These are phyloP conservation scores for Phytophthora ohioensis DNA, from an alignment of 352 stramenopile genomes.

Conservation along the genomic window DNA sequence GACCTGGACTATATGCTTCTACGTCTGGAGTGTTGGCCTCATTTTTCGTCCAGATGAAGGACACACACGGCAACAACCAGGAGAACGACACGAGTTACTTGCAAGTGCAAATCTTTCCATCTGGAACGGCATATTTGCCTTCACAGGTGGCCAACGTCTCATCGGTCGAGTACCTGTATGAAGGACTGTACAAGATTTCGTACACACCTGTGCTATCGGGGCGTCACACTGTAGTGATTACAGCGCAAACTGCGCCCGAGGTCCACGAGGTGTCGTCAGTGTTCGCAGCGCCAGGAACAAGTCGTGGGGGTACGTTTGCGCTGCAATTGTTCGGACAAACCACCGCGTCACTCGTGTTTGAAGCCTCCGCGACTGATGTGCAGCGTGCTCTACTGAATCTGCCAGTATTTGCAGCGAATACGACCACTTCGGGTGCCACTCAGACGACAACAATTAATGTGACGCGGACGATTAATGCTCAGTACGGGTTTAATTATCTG, in stretches of 20 bases:
- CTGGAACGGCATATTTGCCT: constrained; percentile 33
- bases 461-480: constrained; percentile 50
- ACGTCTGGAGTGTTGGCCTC: constrained; percentile 57
- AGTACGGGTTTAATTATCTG: constrained; percentile 79
- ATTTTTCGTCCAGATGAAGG: constrained; percentile 86
- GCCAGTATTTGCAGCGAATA: constrained; percentile 46
- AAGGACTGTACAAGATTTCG: constrained; percentile 86
- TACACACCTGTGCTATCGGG: constrained; percentile 89
- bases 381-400: constrained; percentile 73
- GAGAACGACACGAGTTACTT: constrained; percentile 46
- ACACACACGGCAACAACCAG: constrained; percentile 84
- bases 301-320: constrained; percentile 85
- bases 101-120: constrained; percentile 64
- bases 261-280: constrained; percentile 84
- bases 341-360: constrained; percentile 78
- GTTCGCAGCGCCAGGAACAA: constrained; percentile 65
- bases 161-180: constrained; percentile 60
- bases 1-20: constrained; percentile 63
- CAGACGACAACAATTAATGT: constrained; percentile 55
- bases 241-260: constrained; percentile 78
- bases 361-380: constrained; percentile 79
- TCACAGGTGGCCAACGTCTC: constrained; percentile 42
- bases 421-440: constrained; percentile 1
- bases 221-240: constrained; percentile 88
- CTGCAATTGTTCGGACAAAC: constrained; percentile 73